Conservation (phyloP, 192 early-diverging fungal species). For the Jimgerdemannia lactiflua region DNA sequence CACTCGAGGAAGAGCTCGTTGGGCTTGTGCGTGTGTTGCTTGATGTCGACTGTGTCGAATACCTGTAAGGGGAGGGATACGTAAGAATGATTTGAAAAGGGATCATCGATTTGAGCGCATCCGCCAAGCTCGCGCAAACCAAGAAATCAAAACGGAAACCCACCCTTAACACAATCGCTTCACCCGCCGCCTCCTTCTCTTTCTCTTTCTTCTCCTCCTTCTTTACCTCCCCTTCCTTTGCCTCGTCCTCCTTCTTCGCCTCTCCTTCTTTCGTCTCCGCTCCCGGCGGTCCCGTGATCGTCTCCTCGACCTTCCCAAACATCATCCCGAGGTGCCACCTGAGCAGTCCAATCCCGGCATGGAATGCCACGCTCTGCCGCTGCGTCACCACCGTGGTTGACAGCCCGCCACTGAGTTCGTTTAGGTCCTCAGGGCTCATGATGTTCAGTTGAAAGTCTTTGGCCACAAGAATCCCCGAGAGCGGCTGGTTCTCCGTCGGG, state of each 20-base stretch:
- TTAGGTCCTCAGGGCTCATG: constrained; percentile 77
- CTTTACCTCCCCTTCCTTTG: not conserved
- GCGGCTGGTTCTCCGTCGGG: constrained; percentile 62
- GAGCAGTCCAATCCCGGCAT: constrained; percentile 75
- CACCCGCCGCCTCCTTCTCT: not conserved
- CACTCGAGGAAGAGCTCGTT: constrained; percentile 83
- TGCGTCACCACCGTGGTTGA: constrained; percentile 75
- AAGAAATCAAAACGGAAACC: not conserved
- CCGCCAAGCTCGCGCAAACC: not conserved
- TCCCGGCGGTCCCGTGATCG: not conserved
- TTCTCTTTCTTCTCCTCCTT: not conserved
- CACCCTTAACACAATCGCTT: not conserved
- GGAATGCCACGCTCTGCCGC: constrained; percentile 70
- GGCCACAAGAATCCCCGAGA: constrained; percentile 81
- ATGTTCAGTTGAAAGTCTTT: constrained; percentile 91
- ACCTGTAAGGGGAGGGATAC: constrained; percentile 36
- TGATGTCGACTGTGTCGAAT: constrained; percentile 78
- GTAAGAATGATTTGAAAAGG: too few relatives aligned
- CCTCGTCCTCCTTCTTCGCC: not conserved
- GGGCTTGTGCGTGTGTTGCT: constrained; percentile 42
- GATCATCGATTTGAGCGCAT: not conserved
- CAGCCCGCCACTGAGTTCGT: constrained; percentile 76
- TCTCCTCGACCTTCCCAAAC: constrained; percentile 64
- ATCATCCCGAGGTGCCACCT: constrained; percentile 92
- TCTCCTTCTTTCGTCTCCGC: not conserved